Base-by-base conservation (phyloP, 495 filamentous ascomycete species). In the Apiosordaria backusii region DNA sequence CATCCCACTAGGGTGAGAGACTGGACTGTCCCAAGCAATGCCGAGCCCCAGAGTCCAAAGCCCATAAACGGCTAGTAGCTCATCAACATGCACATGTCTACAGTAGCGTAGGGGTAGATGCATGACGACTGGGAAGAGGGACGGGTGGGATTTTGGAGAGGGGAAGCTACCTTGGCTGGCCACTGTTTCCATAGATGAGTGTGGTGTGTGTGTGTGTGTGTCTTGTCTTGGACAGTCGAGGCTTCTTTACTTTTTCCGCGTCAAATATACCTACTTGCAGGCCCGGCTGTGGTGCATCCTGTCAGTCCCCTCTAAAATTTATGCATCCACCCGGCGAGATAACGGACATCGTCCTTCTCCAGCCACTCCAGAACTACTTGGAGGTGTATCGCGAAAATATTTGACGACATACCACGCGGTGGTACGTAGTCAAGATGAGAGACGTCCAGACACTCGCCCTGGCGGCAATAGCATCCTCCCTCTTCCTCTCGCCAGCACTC, bases 391-490 rank as follows among this genome's bases (percentile, higher is more conserved):
- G 13, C 16, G 35, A n/a, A n/a, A n/a, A n/a, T n/a, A n/a, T n/a
- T n/a, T n/a, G n/a, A n/a, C n/a, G n/a, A n/a, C n/a, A 45, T 45
- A 45, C 35, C 35, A 6, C 35, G 16, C 9, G 16, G 9, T 35
- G 29, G 2, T 15, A 2, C 9, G 9, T 15, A 45, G 35, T 45
- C 35, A 45, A 45, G 5, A 45, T 45, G 35, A 45, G 35, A 62
- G 3, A 9, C 16, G 0, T 62, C 18, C 64, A 58, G 61, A 58
- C 54, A 13, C 57, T 71, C 25, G 63, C 68, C 19, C 24, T 61
- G 24, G 35, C 35, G 16, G 50, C 52, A n/a, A n/a, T 57, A 4
- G 19, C 59, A 13, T 18, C 65, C n/a, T 25, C 69, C 9, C 52
- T 62, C 15, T 45, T 26, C 13, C 57, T 26, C 1, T 19, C 26